phyloP scores from a whole-genome alignment of 495 filamentous ascomycete species.

The Baudoinia panamericana region DNA sequence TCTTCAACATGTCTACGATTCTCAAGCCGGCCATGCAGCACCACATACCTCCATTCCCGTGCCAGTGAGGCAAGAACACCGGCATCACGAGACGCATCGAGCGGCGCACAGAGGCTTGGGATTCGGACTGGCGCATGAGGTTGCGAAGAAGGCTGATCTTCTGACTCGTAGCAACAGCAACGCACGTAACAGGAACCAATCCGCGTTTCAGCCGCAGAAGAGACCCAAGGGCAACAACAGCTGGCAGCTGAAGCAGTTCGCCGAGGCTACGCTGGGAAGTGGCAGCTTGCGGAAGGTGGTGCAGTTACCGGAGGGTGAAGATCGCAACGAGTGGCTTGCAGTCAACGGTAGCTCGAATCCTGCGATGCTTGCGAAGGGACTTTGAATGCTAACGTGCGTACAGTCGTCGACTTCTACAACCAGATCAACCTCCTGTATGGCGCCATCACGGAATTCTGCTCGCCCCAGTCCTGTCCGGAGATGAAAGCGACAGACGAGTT shows the following conservation, averaged over 20 bases:
- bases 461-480: slow-evolving; percentile 87
- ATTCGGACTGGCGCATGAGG: slow-evolving; percentile 5
- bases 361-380: not conserved
- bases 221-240: slow-evolving; percentile 79
- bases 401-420: slow-evolving; percentile 99
- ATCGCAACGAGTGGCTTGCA: slow-evolving; percentile 93
- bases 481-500: slow-evolving; percentile 99
- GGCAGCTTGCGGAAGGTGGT: slow-evolving; percentile 93
- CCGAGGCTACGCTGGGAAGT: slow-evolving; percentile 89
- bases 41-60: slow-evolving; percentile 9
- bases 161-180: slow-evolving; percentile 48
- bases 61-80: slow-evolving; percentile 1
- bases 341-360: slow-evolving; percentile 59
- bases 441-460: slow-evolving; percentile 98
- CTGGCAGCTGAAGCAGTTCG: slow-evolving; percentile 95
- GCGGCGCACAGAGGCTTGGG: slow-evolving; percentile 7
- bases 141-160: slow-evolving; percentile 24
- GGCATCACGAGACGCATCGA: slow-evolving; percentile 10
- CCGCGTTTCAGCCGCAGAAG: slow-evolving; percentile 78
- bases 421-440: slow-evolving; percentile 98
- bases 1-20: slow-evolving; percentile 11
- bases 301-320: slow-evolving; percentile 90
- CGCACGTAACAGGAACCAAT: slow-evolving; percentile 60
- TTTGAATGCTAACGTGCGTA: slow-evolving; percentile 3
- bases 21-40: not conserved